Evolutionary conservation across 2,329 filamentous ascomycete genomes (phyloP).

Genomic region (Ceratocystis alfenasii): DNA sequence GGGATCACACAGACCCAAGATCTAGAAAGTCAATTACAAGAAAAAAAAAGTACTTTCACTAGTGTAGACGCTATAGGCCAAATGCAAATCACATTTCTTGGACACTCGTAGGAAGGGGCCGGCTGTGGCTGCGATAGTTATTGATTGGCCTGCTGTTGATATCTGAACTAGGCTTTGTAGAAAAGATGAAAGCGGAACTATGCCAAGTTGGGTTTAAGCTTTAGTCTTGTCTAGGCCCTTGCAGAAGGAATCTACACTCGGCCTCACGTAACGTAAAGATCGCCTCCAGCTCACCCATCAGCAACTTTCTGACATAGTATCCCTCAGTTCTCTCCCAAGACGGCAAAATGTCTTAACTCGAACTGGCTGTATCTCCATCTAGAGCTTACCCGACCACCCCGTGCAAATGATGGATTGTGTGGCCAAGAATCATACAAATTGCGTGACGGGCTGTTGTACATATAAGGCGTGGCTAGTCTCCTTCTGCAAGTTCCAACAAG

Average conservation of each 20-base stretch:
- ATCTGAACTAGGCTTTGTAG: not conserved
- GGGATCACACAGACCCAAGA: not conserved
- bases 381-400: not conserved
- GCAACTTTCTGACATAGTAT: not conserved
- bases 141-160: not conserved
- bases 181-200: not conserved
- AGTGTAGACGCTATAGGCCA: not conserved
- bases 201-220: not conserved
- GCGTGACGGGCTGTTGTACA: not conserved
- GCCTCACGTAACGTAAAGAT: not conserved
- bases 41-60: not conserved
- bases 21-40: not conserved
- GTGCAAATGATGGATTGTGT: not conserved
- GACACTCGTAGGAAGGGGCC: not conserved
- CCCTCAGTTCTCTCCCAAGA: not conserved
- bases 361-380: not conserved
- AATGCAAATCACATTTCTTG: not conserved
- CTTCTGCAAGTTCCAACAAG: not conserved
- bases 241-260: not conserved
- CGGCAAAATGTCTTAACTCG: conserved; percentile 4
- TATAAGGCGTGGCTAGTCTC: not conserved
- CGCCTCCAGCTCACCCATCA: not conserved
- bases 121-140: not conserved
- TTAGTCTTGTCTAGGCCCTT: not conserved
- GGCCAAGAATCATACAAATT: not conserved